These are phyloP conservation scores for Sisymbrium irio DNA, from an alignment of 345 rosid species.

Conservation along the genomic window DNA sequence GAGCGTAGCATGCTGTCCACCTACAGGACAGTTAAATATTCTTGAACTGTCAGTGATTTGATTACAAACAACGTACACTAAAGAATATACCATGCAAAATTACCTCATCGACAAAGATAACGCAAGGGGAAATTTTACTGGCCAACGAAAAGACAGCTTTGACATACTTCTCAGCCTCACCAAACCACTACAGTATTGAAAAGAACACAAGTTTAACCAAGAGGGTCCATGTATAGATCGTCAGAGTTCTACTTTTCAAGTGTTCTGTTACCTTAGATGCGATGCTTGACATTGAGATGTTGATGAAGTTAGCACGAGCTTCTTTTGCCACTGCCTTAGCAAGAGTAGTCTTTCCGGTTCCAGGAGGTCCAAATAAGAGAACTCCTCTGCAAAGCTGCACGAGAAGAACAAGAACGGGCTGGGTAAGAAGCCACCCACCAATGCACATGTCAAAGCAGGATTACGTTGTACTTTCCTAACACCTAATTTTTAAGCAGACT, in stretches of 20 bases:
- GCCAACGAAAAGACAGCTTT: conserved; percentile 91
- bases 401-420: not conserved
- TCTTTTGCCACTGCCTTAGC: conserved; percentile 97
- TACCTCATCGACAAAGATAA: conserved; percentile 94
- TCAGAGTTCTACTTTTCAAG: not conserved
- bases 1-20: conserved; percentile 96
- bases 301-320: conserved; percentile 94
- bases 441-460: not conserved
- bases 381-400: conserved; percentile 91
- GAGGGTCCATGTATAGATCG: not conserved
- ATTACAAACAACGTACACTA: not conserved
- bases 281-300: conserved; percentile 88
- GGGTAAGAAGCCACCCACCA: conserved; percentile 6
- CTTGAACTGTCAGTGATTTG: not conserved
- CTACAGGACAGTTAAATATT: conserved; percentile 35
- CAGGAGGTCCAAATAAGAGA: conserved; percentile 93
- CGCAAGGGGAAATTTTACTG: conserved; percentile 83
- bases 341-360: conserved; percentile 95
- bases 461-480: not conserved
- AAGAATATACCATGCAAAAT: conserved; percentile 12
- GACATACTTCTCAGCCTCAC: conserved; percentile 87
- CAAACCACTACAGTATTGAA: conserved; percentile 72
- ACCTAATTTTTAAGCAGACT: not conserved
- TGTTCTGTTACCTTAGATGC: conserved; percentile 62
- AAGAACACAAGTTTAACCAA: not conserved